Base-by-base conservation (phyloP, 1,284 basidiomycete genomes). In the Ustilago curta region DNA sequence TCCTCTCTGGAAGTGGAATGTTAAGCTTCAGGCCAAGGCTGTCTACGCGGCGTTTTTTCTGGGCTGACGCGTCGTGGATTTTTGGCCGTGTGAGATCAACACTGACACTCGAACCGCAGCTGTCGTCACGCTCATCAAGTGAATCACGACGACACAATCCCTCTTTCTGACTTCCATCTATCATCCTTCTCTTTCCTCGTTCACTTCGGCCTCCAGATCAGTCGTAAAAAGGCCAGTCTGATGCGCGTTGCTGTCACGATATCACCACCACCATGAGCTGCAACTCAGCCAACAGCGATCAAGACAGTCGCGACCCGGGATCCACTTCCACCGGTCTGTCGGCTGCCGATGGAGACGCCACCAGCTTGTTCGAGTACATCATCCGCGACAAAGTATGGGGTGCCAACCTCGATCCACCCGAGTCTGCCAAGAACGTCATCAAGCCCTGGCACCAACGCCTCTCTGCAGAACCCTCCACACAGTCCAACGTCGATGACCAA, bases 401-500 rank as follows among this genome's bases (percentile, higher is more conserved):
- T 21, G 45, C 77, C 27, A 83, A 83, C 48, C 59, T 83, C 14
- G 73, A 81, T 16, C 79, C 77, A 16, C 83, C 83, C 19, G 82
- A 82, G 47, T 68, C 70, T 1, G 80, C 78, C 16, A 78, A 74
- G 39, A 64, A 66, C 21, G 78, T 78, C 49, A 76, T 83, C 74
- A 84, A 83, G 61, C 83, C 82, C 4, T 84, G 83, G 83, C 65
- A 83, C 56, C 54, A 77, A 49, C 70, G 81, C 19, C 59, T 76
- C 19, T 63, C 76, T 8, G 52, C 74, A 7, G 60, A 70, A 0
- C 62, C 56, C n/a, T 81, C 52, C 39, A 71, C 75, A 5, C 80
- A 84, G 62, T 82, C 80, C 58, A 78, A 78, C 43, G 82, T 82
- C 32, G 82, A 84, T 52, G 82, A 83, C 59, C 79, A 81, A 70